Percentiles rank a stretch among this genome's conserved stretches.
Conservation (phyloP, 495 filamentous ascomycete genomes). For the Endocarpon pusillum region DNA sequence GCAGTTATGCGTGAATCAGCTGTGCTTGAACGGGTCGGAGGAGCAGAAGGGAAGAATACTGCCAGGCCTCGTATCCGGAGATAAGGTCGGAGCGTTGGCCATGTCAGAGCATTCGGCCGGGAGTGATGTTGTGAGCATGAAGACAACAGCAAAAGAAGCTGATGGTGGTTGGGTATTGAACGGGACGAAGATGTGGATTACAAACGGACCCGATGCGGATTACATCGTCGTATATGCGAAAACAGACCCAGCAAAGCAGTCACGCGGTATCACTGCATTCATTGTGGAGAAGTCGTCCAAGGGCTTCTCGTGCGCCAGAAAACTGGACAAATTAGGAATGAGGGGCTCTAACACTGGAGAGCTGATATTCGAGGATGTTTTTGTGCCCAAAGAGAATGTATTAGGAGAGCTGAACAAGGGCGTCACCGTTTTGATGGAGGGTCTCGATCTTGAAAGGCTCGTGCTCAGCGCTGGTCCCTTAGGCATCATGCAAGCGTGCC, state of each 20-base stretch:
- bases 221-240: conserved; percentile 89
- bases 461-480: conserved; percentile 82
- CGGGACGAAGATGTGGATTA: conserved; percentile 99
- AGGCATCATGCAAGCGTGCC: conserved; percentile 85
- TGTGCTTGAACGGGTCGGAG: conserved; percentile 70
- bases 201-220: conserved; percentile 89
- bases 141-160: conserved; percentile 57
- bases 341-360: conserved; percentile 93
- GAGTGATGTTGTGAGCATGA: conserved; percentile 92
- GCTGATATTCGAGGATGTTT: conserved; percentile 80
- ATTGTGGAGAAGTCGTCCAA: conserved; percentile 55
- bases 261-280: conserved; percentile 91
- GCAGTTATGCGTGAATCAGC: conserved; percentile 91
- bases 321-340: conserved; percentile 98
- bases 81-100: conserved; percentile 73
- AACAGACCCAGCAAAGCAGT: conserved; percentile 61
- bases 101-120: conserved; percentile 92
- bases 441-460: conserved; percentile 81
- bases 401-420: conserved; percentile 68
- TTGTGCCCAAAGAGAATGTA: conserved; percentile 68
- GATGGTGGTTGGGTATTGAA: conserved; percentile 78
- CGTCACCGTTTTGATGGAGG: conserved; percentile 88
- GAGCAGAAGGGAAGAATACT: conserved; percentile 69
- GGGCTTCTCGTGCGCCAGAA: conserved; percentile 76
- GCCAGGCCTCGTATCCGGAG: conserved; percentile 65